phyloP scores from a whole-genome alignment of 441 rosid genomes.

The Bocquillonia castaneifolia region DNA sequence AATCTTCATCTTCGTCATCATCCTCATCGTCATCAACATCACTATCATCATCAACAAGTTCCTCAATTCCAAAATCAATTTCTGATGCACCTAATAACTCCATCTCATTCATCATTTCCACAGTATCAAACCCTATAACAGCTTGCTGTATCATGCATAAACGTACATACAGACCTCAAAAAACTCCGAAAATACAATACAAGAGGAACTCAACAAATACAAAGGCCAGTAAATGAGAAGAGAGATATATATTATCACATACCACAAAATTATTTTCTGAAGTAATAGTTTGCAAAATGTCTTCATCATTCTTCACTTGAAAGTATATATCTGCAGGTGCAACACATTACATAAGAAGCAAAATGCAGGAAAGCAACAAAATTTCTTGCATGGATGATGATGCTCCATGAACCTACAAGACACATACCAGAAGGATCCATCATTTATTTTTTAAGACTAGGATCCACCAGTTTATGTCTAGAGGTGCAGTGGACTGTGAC shows the following conservation, averaged over 20 bases:
- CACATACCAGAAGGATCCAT: too few species aligned
- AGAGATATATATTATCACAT: constrained; percentile 30
- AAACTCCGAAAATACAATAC: constrained; percentile 9
- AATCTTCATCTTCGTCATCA: constrained; percentile 41
- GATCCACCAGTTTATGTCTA: too few species aligned
- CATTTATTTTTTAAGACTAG: too few species aligned
- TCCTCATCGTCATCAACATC: constrained; percentile 52
- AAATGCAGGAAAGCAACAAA: constrained; percentile 7
- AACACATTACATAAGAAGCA: constrained; percentile 13
- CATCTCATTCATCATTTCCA: constrained; percentile 72
- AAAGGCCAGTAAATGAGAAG: constrained; percentile 7
- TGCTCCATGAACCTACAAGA: too few species aligned
- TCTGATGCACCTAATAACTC: constrained; percentile 59
- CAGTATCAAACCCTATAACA: constrained; percentile 75
- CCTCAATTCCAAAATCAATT: constrained; percentile 66
- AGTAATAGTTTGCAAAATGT: constrained; percentile 60
- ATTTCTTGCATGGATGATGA: too few species aligned
- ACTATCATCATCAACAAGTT: constrained; percentile 57
- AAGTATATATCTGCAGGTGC: constrained; percentile 80
- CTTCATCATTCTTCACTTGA: constrained; percentile 83
- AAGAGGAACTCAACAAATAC: background rate
- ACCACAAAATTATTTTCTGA: constrained; percentile 63
- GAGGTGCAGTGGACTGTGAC: too few species aligned
- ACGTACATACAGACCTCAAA: constrained; percentile 13
- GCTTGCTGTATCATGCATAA: constrained; percentile 68